Evolutionary conservation across 345 rosid species (phyloP), one percentile per base, ranked within the genome.

Genomic region (Rhodamnia argentea): DNA sequence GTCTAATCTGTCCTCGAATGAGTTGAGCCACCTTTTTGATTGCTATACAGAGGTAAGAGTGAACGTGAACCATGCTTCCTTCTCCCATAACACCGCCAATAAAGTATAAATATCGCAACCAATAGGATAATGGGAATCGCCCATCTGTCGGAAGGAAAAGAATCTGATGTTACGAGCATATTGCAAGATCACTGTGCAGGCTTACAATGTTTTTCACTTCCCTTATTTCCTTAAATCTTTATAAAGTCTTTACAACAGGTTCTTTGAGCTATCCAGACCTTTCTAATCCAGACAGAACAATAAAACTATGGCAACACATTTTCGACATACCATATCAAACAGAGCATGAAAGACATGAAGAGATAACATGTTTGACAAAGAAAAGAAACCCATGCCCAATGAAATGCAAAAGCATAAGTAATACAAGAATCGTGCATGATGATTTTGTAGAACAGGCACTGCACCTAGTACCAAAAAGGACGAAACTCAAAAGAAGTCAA

Each of bases 51-150:
- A 0, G 99, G 99, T 87, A 98, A 93, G 82, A 96, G 89, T 92
- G 97, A 92, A 13, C 86, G 92, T 7, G 94, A 89, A 32, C 98
- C 94, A 6, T 92, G 94, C 89, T 93, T 97, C 88, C 96, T 92
- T 91, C 87, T 91, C 83, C 99, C 96, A 56, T 87, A 92, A 89
- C 98, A 97, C 89, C 97, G 96, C 94, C 97, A 94, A 87, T 96
- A 96, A 52, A 96, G 86, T 84, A 95, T 86, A 85, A 90, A 90
- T 27, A 94, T 7, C 32, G 92, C 95, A 20, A 82, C 89, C 57
- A 93, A 74, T 56, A 93, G 90, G 78, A 90, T 90, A 57, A 97
- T 64, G 10, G 98, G 99, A 87, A 96, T 87, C 8, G 96, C 99
- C 99, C 99, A 98, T 92, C 99, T 98, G 94, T 85, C 32, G 24